Percentiles rank a stretch among this genome's conserved stretches.
These are phyloP conservation scores for Globisporangium nunn DNA, from an alignment of 352 stramenopile species.

Conservation along the genomic window DNA sequence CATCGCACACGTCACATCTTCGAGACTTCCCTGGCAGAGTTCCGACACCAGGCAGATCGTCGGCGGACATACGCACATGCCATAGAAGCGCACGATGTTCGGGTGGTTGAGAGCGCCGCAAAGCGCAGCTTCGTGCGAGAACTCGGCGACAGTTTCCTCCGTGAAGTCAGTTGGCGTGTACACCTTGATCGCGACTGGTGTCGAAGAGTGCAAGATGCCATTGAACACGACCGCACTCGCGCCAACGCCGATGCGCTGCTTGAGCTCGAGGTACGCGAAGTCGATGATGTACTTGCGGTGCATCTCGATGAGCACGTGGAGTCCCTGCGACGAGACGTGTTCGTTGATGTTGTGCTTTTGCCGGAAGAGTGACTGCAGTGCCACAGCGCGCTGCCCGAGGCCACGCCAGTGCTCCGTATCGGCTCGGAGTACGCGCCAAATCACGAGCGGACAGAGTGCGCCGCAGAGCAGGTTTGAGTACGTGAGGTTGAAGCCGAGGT, in stretches of 20 bases:
- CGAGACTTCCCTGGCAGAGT: constrained; percentile 41
- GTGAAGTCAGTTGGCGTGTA: constrained; percentile 51
- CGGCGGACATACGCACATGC: constrained; percentile 54
- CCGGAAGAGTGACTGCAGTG: constrained; percentile 19
- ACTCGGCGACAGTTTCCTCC: constrained; percentile 40
- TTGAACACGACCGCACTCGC: constrained; percentile 44
- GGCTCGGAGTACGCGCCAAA: constrained; percentile 49
- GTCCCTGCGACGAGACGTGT: constrained; percentile 29
- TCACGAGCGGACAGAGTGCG: constrained; percentile 42
- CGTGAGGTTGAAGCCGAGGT: constrained; percentile 46
- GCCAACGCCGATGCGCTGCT: constrained; percentile 35
- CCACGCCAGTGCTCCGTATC: constrained; percentile 60
- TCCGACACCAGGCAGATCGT: constrained; percentile 60
- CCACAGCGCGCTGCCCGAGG: constrained; percentile 35
- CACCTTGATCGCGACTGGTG: constrained; percentile 50
- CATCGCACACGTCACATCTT: constrained; percentile 46
- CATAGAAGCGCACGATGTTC: constrained; percentile 55
- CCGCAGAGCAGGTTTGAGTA: constrained; percentile 48
- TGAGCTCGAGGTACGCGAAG: constrained; percentile 56
- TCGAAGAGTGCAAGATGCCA: constrained; percentile 25
- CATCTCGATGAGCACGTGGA: constrained; percentile 60
- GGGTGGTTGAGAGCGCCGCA: constrained; percentile 40
- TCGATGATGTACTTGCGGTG: constrained; percentile 63
- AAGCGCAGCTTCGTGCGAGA: constrained; percentile 13
- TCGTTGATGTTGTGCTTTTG: constrained; percentile 24